Evolutionary conservation across 1,284 basidiomycete genomes (phyloP), one percentile per base, ranked within the genome.

Genomic region (Leccinum solheimii): DNA sequence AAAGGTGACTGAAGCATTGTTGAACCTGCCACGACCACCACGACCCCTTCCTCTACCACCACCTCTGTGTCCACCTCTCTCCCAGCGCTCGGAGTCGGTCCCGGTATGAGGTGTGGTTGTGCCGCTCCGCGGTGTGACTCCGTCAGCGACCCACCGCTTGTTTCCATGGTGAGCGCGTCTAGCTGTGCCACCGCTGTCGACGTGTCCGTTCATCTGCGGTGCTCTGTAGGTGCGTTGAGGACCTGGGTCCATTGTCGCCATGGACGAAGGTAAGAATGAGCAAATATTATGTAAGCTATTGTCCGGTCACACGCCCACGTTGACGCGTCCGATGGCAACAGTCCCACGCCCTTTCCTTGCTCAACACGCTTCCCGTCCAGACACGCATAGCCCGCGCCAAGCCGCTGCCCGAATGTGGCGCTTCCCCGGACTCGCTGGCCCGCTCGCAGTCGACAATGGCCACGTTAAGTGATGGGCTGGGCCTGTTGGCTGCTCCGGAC

Each of bases 21-120:
- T 67, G 60, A 78, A 81, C 66, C 70, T 79, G 56, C 77, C 76
- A 61, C 75, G 70, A 59, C 72, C 63, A 45, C 76, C 77, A 52
- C 79, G 75, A 59, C 70, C 55, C 51, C 81, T 74, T 60, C 78
- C 72, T 57, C 72, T 74, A 59, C 77, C 70, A 60, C 79, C 75
- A 56, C 80, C 76, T 66, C 79, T 74, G 68, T 76, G 74, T 11
- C 77, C 77, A 32, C 81, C 81, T 62, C 85, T 78, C 60, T 88
- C 87, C 85, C 87, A 83, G 52, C 82, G 77, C 55, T 85, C 85
- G 21, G 71, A 70, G 63, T 85, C 83, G 36, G 68, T 66, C 27
- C 68, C 69, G 63, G 75, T 67, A 57, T 75, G 72, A 5, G 77
- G 75, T 2, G 76, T 76, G 54, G 65, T 76, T 56, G 72, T 64